Base-by-base conservation (phyloP, 192 early-diverging fungal species). In the Coemansia sp. region DNA sequence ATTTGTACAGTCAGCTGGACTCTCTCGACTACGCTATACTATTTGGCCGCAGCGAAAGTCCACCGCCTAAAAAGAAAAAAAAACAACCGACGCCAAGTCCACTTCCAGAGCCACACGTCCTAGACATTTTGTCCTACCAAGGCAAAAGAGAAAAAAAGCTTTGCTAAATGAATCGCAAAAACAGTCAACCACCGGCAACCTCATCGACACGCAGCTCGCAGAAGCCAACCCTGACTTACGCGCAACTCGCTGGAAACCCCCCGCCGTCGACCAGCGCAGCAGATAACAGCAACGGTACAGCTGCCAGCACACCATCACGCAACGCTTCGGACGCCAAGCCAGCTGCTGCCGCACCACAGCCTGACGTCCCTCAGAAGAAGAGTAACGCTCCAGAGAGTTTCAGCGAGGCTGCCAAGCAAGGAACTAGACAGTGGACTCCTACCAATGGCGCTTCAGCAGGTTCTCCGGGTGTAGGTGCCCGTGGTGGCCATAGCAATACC, bases 91-190 rank as follows among this genome's bases (percentile, higher is more conserved):
- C 36, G n/a, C 36, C 8, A 8, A 38, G n/a, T n/a, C n/a, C n/a
- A n/a, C n/a, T 37, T 49, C 30, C 20, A 49, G 19, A 22, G 15
- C n/a, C n/a, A n/a, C n/a, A n/a, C n/a, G n/a, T n/a, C n/a, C n/a
- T n/a, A n/a, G n/a, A n/a, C n/a, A n/a, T n/a, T n/a, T n/a, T n/a
- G n/a, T n/a, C n/a, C n/a, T n/a, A n/a, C n/a, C n/a, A n/a, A n/a
- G n/a, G n/a, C n/a, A n/a, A n/a, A n/a, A n/a, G n/a, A n/a, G n/a
- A n/a, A 32, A 49, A 27, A 39, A 37, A 54, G 32, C 48, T 43
- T 19, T 38, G 27, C 71, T 74, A 66, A 67, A 74, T 74, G 71
- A 74, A 48, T 47, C 47, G 66, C 58, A 65, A 60, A 64, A 56
- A 67, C 42, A 50, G 60, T 60, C 59, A 67, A 30, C 50, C 64